Evolutionary conservation across 192 early-diverging fungal genomes (phyloP), one percentile per base, ranked within the genome.

Genomic region (Mortierella claussenii): DNA sequence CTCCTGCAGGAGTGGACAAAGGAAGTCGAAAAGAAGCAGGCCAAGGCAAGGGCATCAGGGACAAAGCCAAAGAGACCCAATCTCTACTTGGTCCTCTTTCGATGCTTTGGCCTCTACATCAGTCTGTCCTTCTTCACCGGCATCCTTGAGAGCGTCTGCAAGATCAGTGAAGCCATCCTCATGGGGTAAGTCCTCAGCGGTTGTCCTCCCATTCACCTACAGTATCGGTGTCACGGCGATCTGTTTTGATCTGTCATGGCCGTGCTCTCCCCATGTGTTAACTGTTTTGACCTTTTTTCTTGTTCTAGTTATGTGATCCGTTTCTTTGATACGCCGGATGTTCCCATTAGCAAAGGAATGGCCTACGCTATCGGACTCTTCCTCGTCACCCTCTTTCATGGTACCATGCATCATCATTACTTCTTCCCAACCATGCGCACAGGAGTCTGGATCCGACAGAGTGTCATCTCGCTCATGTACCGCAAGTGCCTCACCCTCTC

Each of bases 361-460:
- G 57, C 32, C 20, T 73, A 78, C 40, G 79, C 79, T 2, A 11
- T 80, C n/a, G 79, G 40, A 30, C 61, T 80, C 34, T 66, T 70
- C 64, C 49, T 80, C 9, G 68, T 80, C 40, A 73, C 68, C 13
- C 48, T 71, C 27, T 73, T 80, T 57, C 79, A 80, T 24, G 79
- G 68, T 46, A 80, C 79, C 33, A 62, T 67, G 51, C 79, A 80
- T 32, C 79, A 80, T 31, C 79, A 80, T 37, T 71, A 66, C 43
- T 80, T 80, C 59, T 80, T 70, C 53, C 79, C 79, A 3, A 67
- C 68, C 13, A 80, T 80, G 68, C 79, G 79, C 11, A 80, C 79
- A 18, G 79, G 79, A 37, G 33, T 71, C 18, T 71, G 65, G 61
- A 57, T 80, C 31, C 57, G 79, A n/a, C 63, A 67, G 31, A 58